Base-by-base conservation (phyloP, 2,329 filamentous ascomycete genomes). In the Hypoxylon sp. region DNA sequence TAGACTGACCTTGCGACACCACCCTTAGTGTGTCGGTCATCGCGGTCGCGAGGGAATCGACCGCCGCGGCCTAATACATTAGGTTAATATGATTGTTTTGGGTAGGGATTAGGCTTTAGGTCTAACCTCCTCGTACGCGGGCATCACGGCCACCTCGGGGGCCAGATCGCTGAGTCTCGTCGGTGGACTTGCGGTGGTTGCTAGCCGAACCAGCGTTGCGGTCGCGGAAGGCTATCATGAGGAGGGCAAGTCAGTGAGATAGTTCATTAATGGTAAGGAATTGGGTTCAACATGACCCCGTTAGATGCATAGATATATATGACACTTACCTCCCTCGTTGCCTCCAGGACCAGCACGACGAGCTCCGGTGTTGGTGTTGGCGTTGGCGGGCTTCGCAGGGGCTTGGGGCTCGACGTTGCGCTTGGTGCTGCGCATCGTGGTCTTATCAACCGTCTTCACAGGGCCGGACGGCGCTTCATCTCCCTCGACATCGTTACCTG, bases 361-460 rank as follows among this genome's bases (percentile, higher is more conserved):
- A 67, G 75, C 75, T 69, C 71, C 73, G 62, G 71, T 71, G 64
- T 70, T 71, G 34, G 63, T 41, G n/a, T n/a, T n/a, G n/a, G n/a
- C n/a, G n/a, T n/a, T n/a, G 40, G 53, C 59, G 62, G 73, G 70
- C 66, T 74, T 72, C 49, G 75, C 69, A 59, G 89, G 85, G 69
- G 84, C 82, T 72, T 91, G 85, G 72, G 85, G 84, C 71, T 89
- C 87, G 71, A 83, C 88, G 78, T 93, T 92, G 79, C 91, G 90
- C 88, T 97, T 97, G 72, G 73, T 76, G 62, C 83, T 82, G 74
- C 91, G 87, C 69, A 84, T 79, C 64, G 80, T 76, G 63, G 86
- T 83, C 86, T 94, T 96, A 75, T 96, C 91, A 72, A 94, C 83
- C 73, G 90, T 89, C 84, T 91, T 94, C 68, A 90, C 86, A 68